Base-by-base conservation (phyloP, 1,284 basidiomycete genomes). In the Ustilago curta region DNA sequence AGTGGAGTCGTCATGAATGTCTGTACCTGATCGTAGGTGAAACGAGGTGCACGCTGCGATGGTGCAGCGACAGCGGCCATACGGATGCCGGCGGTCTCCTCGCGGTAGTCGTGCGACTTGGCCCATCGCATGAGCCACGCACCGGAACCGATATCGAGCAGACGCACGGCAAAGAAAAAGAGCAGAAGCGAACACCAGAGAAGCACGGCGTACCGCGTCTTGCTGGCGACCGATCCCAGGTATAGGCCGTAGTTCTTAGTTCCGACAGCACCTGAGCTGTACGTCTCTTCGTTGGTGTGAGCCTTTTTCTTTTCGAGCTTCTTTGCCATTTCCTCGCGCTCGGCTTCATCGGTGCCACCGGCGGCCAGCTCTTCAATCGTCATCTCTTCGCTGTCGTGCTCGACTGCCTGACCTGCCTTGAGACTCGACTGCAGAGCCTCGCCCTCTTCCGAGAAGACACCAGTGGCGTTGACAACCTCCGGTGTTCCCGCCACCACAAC, bases 401-500 rank as follows among this genome's bases (percentile, higher is more conserved):
- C 66, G 31, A 32, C 49, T 3, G 44, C 31, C 2, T 63, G 47
- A 19, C 61, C 61, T 8, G 63, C 62, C 27, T 66, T 63, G 18
- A 62, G 63, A 29, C 59, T 66, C 4, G 60, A 66, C 48, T 77
- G 76, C 59, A 75, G 55, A 47, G 68, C 73, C 45, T 70, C 73
- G 19, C 74, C 74, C 29, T 76, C 74, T 16, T 76, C 74, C 11
- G 66, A 71, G 42, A 76, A 76, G 59, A 76, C 65, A 16, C 74
- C 70, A 3, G 65, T 66, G 40, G 74, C 74, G 25, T 72, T 76
- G 58, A 76, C 74, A 5, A 70, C 90, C 59, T 88, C 86, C 21
- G 91, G 86, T 0, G 87, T 88, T 0, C 91, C 91, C 73, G 91
- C 89, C 0, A 89, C 89, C 59, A 91, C 90, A 56, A 92, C 89